Conservation (phyloP, 2,329 filamentous ascomycete genomes). For the Epichloe sylvatica region DNA sequence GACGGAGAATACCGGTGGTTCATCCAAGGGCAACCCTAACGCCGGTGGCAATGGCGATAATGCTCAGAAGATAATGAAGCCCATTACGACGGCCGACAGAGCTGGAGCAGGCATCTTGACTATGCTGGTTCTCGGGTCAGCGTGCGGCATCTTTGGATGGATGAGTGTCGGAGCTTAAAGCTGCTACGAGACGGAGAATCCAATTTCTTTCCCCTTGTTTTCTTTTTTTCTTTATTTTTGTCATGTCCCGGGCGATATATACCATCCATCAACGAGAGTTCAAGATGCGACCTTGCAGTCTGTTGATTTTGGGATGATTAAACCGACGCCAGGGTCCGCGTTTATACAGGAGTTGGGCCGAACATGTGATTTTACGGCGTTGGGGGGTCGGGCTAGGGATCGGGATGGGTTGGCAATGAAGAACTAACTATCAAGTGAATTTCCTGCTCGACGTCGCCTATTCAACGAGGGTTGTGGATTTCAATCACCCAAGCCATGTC, state of each 20-base stretch:
- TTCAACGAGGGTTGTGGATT: neutral
- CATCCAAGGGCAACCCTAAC: conserved; percentile 29
- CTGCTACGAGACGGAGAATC: neutral
- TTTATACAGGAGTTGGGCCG: neutral
- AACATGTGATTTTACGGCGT: neutral
- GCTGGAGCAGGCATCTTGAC: conserved; percentile 36
- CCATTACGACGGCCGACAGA: conserved; percentile 29
- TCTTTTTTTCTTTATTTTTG: neutral
- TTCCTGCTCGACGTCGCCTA: neutral
- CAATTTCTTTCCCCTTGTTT: neutral
- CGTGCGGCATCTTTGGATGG: conserved; percentile 31
- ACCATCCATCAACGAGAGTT: neutral
- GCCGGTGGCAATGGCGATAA: conserved; percentile 26
- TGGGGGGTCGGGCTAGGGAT: neutral
- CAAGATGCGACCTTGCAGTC: neutral
- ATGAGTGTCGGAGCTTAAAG: conserved; percentile 28
- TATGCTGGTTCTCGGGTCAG: conserved; percentile 26
- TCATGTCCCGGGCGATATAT: neutral
- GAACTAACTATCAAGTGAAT: no score
- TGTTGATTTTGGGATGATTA: neutral
- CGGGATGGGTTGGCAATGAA: no score
- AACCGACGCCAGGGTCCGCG: neutral
- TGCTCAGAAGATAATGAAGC: conserved; percentile 18
- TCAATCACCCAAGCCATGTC: neutral
- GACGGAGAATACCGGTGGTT: conserved; percentile 37